Base-by-base conservation (phyloP, 805 yeast genomes). In the Naumovozyma dairenensis region DNA sequence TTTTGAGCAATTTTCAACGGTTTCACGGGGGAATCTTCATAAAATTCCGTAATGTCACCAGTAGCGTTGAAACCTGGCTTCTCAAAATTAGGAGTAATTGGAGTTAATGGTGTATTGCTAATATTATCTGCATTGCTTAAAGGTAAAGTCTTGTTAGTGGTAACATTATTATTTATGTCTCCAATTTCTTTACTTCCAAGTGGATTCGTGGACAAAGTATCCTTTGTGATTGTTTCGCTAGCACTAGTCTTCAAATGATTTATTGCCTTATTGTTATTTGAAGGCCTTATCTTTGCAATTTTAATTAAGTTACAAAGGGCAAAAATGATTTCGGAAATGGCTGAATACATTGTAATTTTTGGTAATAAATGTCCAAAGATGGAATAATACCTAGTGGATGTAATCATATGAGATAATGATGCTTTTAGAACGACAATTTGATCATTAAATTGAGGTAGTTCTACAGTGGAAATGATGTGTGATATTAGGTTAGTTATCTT, bases 301-400 rank as follows among this genome's bases (percentile, higher is more conserved):
- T 42, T 35, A 14, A 80, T 48, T 35, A 77, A 65, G 42, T 77
- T 81, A 49, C 81, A 77, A 16, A 79, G 60, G 2, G 78, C 60
- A 49, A 77, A 78, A 6, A 78, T 67, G 22, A 86, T 61, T 48
- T 86, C 95, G 28, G 81, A 71, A 7, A 83, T 60, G 0, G 96
- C 78, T 16, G 85, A 71, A 56, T 84, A 80, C 14, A 86, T 68
- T 2, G 85, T 69, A 15, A 80, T 60, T 34, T 67, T 69, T 1
- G 96, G 95, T 35, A 84, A 58, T 2, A 82, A 49, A 16, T 34
- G 25, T 4, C 70, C 63, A 45, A 80, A 78, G 8, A 76, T 60
- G 1, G 81, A 72, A 54, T 65, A 80, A 50, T 84, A 83, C 48
- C 95, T 68, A 1, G 87, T 72, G 1, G 85, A 69, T 3, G 94